Base-by-base conservation (phyloP, 352 stramenopile species). In the Phytophthora rubi region DNA sequence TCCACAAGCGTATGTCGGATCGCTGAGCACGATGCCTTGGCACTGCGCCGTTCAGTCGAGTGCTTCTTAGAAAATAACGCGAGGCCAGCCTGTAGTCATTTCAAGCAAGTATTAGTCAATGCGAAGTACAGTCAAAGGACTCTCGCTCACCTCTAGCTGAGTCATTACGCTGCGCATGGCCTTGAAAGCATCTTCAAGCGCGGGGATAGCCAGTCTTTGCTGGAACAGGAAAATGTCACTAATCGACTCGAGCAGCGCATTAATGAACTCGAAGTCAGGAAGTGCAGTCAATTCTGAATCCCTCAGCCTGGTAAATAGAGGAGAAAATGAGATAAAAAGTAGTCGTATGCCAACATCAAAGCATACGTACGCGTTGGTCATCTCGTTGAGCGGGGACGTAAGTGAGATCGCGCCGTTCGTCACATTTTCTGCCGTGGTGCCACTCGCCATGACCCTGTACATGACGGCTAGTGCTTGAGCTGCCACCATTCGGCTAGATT, bases 1-100 rank as follows among this genome's bases (percentile, higher is more conserved):
- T 94, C 85, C 0, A 91, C 85, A 7, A 94, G 77, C 6, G 73
- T 76, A 8, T 89, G 79, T 3, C 86, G 85, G 18, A 86, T 85
- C 16, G 72, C 63, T 3, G 82, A 91, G 66, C 86, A 93, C 6
- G 71, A 68, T 23, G 53, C 47, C 54, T 93, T 93, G 21, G 81
- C 81, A 9, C 68, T 67, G 15, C 75, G 73, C 13, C 83, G 68
- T 51, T 90, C 71, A 30, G 66, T 56, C 18, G 75, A 59, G 13
- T 80, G 70, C 1, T 83, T 71, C 21, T 75, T 62, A 3, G 76
- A 54, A 21, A 80, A 73, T 2, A 68, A 65, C 12, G 49, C 23
- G 33, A 86, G 28, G 30, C 52, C 70, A 7, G 33, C 35, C 72
- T 79, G 45, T 37, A 73, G 48, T 54, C 23, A 53, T 45, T 44